These are phyloP conservation scores for Ormosia emarginata DNA, from an alignment of 306 rosid species.

Conservation along the genomic window DNA sequence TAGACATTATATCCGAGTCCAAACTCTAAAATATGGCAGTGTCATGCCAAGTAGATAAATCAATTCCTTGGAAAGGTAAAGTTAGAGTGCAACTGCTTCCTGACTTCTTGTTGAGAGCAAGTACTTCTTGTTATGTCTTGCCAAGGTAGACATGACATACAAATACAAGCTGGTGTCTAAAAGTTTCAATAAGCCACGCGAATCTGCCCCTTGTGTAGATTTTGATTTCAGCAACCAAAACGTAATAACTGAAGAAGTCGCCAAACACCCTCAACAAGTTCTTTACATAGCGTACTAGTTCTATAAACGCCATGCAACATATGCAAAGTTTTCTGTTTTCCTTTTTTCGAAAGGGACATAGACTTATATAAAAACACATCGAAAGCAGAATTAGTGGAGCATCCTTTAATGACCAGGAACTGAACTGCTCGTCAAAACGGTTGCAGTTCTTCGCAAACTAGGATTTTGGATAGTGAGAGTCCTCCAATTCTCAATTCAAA, in stretches of 20 bases:
- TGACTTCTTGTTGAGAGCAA: not conserved
- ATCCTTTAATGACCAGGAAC: no score
- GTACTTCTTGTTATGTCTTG: not conserved
- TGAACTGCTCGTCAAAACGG: no score
- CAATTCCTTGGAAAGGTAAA: not conserved
- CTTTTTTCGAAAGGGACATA: not conserved
- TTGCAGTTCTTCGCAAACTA: no score
- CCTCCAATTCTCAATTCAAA: no score
- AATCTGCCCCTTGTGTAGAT: not conserved
- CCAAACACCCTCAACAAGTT: not conserved
- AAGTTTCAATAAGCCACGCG: not conserved
- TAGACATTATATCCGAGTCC: no score
- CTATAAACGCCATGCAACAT: not conserved
- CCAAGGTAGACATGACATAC: not conserved
- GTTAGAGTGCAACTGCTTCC: not conserved
- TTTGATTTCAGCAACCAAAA: not conserved
- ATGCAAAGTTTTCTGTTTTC: not conserved
- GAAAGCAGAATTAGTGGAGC: not conserved
- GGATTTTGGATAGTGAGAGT: no score
- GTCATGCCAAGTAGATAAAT: no score
- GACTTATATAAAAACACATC: not conserved
- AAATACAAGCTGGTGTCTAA: not conserved
- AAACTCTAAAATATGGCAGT: no score
- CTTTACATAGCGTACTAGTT: not conserved
- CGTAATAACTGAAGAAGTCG: not conserved